Percentiles rank a stretch among this genome's conserved stretches.
These are phyloP conservation scores for Passalora sequoiae DNA, from an alignment of 2,329 filamentous ascomycete species.

Conservation along the genomic window DNA sequence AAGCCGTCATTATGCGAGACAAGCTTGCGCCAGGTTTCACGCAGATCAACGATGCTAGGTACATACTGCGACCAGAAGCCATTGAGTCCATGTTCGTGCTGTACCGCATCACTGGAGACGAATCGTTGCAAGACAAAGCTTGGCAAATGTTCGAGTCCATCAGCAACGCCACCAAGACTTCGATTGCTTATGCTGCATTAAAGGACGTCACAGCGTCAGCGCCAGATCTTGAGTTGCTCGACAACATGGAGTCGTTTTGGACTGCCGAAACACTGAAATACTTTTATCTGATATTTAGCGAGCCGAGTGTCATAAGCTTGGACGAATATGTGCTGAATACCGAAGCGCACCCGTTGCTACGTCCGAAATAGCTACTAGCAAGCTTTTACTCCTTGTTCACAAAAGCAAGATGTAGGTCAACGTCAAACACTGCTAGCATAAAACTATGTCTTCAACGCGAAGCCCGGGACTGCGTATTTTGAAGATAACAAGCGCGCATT, in stretches of 20 bases:
- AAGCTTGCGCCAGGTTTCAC: slow-evolving; percentile 54
- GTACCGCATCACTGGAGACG: slow-evolving; percentile 66
- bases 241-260: slow-evolving; percentile 73
- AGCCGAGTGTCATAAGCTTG: slow-evolving; percentile 54
- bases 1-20: slow-evolving; percentile 37
- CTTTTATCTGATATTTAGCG: slow-evolving; percentile 59
- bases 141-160: slow-evolving; percentile 71
- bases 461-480: too few species aligned
- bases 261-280: slow-evolving; percentile 58
- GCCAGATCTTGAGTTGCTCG: slow-evolving; percentile 38
- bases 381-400: too few species aligned
- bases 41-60: slow-evolving; percentile 52
- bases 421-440: too few species aligned
- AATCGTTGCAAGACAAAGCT: slow-evolving; percentile 61
- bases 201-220: slow-evolving; percentile 56
- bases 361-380: slow-evolving; percentile 3
- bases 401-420: too few species aligned
- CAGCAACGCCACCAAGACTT: slow-evolving; percentile 55
- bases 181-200: slow-evolving; percentile 61
- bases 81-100: slow-evolving; percentile 78
- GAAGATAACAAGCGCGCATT: too few species aligned
- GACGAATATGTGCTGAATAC: slow-evolving; percentile 46
- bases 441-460: too few species aligned
- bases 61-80: slow-evolving; percentile 70
- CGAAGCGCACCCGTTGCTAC: background rate